phyloP scores from a whole-genome alignment of 129 eudicot species.

The Flaveria linearis region DNA sequence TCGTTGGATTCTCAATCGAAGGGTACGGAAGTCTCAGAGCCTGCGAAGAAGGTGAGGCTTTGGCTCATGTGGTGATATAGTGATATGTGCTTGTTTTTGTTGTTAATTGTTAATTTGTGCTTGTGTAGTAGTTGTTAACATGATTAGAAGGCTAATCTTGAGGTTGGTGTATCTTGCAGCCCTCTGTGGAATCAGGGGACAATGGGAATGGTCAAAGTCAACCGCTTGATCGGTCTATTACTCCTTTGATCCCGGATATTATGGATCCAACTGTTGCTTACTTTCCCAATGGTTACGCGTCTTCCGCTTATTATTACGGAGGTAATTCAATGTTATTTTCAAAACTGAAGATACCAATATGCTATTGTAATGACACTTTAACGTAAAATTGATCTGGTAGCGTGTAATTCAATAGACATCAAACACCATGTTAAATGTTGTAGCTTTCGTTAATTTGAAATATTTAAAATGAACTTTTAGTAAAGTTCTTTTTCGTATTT shows the following conservation, averaged over 20 bases:
- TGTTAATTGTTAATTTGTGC: too few relatives aligned
- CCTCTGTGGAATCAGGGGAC: constrained; percentile 30
- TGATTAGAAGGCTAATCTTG: background rate
- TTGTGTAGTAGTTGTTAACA: background rate
- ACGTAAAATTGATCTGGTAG: background rate
- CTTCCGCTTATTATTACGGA: constrained; percentile 62
- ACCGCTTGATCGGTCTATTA: constrained; percentile 49
- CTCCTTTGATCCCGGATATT: constrained; percentile 51
- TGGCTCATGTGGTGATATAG: background rate
- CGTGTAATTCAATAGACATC: too few relatives aligned
- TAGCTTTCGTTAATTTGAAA: background rate
- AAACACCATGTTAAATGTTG: background rate
- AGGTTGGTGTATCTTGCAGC: constrained; percentile 9
- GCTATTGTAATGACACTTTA: background rate
- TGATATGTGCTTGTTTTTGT: background rate
- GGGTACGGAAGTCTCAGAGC: constrained; percentile 51
- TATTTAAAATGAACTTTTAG: background rate
- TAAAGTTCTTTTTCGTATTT: background rate
- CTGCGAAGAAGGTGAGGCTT: constrained; percentile 60
- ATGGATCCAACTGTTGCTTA: constrained; percentile 61
- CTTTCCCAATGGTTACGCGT: constrained; percentile 51
- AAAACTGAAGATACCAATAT: background rate
- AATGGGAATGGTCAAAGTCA: constrained; percentile 48
- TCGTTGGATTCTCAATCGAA: constrained; percentile 69
- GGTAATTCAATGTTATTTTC: constrained; percentile 20